Evolutionary conservation across 805 yeast genomes (phyloP).

Genomic region (Yarrowia sp.): DNA sequence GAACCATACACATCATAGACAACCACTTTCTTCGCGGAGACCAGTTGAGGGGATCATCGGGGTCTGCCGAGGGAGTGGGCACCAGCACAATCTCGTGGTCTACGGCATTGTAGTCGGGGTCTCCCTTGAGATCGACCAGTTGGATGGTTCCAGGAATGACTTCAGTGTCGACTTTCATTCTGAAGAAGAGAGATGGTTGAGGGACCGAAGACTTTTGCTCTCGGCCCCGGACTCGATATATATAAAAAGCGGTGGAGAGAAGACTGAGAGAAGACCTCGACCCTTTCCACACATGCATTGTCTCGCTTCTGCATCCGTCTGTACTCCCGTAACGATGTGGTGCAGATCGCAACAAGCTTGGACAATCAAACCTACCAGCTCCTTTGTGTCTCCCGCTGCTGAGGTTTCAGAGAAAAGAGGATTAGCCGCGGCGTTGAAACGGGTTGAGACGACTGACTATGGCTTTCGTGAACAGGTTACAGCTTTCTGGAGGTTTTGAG

Average conservation of each 20-base stretch:
- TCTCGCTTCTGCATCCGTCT: conserved; percentile 22
- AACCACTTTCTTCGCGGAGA: conserved; percentile 56
- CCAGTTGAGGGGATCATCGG: conserved; percentile 78
- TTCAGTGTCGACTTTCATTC: conserved; percentile 15
- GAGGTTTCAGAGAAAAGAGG: background rate
- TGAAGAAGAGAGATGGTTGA: background rate
- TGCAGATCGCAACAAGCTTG: conserved; percentile 26
- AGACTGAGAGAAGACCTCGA: background rate
- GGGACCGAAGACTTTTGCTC: background rate
- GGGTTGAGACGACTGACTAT: background rate
- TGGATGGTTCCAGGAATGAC: conserved; percentile 36
- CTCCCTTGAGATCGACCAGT: conserved; percentile 31
- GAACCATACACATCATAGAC: conserved; percentile 51
- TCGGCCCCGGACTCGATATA: conserved; percentile 6
- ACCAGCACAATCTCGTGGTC: conserved; percentile 55
- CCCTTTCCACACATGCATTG: background rate
- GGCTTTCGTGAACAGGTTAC: background rate
- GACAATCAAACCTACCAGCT: conserved; percentile 14
- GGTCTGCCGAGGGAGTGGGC: conserved; percentile 72
- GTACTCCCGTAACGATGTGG: conserved; percentile 21
- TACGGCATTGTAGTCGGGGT: conserved; percentile 31
- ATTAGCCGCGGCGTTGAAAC: conserved; percentile 21
- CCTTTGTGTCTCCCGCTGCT: background rate
- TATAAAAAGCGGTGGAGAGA: background rate
- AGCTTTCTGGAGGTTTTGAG: background rate